Evolutionary conservation across 495 filamentous ascomycete genomes (phyloP).

Genomic region (Poronia punctata): DNA sequence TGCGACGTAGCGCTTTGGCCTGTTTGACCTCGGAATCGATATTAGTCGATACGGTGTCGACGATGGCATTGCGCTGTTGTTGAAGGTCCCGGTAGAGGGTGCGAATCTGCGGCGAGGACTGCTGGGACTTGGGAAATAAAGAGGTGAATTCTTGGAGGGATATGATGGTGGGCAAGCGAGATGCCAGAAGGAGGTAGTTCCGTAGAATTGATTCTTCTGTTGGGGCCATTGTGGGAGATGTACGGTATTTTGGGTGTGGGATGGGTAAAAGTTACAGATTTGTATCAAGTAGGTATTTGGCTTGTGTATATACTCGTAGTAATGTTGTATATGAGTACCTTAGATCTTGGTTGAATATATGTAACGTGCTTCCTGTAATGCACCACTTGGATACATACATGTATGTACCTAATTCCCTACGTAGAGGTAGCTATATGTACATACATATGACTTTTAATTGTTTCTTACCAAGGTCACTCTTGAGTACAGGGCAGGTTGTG

Average conservation of each 20-base stretch:
- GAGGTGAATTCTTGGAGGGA: slow-evolving; percentile 67
- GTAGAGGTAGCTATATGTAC: neutral
- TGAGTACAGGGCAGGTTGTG: no score
- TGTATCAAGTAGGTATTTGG: no score
- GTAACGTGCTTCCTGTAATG: neutral
- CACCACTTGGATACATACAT: neutral
- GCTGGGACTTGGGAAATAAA: slow-evolving; percentile 65
- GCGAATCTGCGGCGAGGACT: slow-evolving; percentile 63
- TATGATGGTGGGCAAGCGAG: slow-evolving; percentile 63
- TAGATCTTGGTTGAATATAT: no score
- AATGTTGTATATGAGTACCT: no score
- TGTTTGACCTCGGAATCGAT: slow-evolving; percentile 60
- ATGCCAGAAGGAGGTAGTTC: slow-evolving; percentile 70
- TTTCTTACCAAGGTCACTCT: neutral
- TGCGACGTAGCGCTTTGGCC: slow-evolving; percentile 55
- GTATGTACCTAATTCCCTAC: neutral
- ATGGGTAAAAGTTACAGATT: neutral
- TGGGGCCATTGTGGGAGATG: slow-evolving; percentile 52
- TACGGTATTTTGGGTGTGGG: neutral
- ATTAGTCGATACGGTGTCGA: slow-evolving; percentile 59
- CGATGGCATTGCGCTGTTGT: slow-evolving; percentile 58
- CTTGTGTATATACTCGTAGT: no score
- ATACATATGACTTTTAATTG: no score
- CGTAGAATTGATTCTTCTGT: slow-evolving; percentile 65
- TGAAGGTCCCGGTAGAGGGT: slow-evolving; percentile 76